Evolutionary conservation across 257 asterid genomes (phyloP), one percentile per base, ranked within the genome.

Genomic region (Ilex aquifolium): DNA sequence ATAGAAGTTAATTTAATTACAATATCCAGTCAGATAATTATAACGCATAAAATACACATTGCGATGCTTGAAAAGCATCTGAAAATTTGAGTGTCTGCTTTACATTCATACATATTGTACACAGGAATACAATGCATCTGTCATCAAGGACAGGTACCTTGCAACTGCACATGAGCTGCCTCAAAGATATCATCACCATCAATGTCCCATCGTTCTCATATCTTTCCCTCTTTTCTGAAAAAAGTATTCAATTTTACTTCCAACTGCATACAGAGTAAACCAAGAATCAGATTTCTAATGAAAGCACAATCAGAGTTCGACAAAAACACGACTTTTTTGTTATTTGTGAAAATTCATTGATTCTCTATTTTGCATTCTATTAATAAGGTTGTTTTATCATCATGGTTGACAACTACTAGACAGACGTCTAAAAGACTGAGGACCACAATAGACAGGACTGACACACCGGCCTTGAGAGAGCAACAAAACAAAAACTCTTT

Each of bases 181-280:
- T 56, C 48, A 36, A 36, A 36, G 42, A 36, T 36, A 36, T 8
- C 30, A 39, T 14, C 39, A 29, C 31, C 56, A 32, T 32, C 29
- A 7, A 16, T 58, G 31, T 61, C 59, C 59, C 69, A 48, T 30
- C 48, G 21, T 49, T 74, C 80, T 68, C 67, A 82, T 62, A 73
- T 74, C 56, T 11, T 67, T 63, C 80, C 86, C 7, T 84, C 93
- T 73, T 72, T 83, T 80, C 77, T 84, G 54, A 69, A 65, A 69
- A 69, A 36, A n/a, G 71, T 21, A 16, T 69, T 78, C 40, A 80
- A 52, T 79, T 79, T 85, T 71, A 82, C 80, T 78, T 88, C 98
- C 76, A 91, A 53, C 98, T 91, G 88, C 74, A 79, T 59, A 21
- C 32, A 57, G 59, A 2, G 30, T 53, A 15, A 15, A 42, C 21